Conservation (phyloP, 352 stramenopile species). For the Blastocystis sp. region DNA sequence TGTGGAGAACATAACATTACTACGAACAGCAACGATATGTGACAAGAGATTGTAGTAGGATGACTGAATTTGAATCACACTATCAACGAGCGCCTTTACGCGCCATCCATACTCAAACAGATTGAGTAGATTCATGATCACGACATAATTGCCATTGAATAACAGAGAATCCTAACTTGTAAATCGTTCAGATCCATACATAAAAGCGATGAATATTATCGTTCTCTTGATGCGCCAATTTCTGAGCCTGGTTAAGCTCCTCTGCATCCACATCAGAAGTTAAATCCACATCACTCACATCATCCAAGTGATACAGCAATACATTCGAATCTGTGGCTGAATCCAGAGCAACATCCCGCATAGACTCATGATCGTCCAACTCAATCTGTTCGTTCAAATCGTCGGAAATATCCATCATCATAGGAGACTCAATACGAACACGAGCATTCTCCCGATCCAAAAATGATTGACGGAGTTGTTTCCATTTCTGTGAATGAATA, state of each 20-base stretch:
- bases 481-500: conserved; percentile 30
- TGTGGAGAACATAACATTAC: background rate
- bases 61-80: conserved; percentile 4
- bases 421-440: background rate
- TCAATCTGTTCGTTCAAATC: background rate
- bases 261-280: background rate
- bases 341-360: background rate
- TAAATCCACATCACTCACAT: conserved; percentile 6
- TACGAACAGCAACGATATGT: background rate
- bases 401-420: background rate
- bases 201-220: conserved; percentile 45
- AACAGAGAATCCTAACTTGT: conserved; percentile 19
- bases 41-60: background rate
- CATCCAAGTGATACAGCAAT: conserved; percentile 41
- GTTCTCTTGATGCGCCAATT: background rate
- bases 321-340: background rate
- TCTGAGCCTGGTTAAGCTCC: background rate
- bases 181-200: background rate
- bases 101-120: background rate
- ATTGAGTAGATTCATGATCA: conserved; percentile 43
- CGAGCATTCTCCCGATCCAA: background rate
- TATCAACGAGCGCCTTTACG: background rate
- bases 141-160: conserved; percentile 2
- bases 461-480: background rate
- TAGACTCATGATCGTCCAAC: background rate